Evolutionary conservation across 192 early-diverging fungal genomes (phyloP).

Genomic region (Backusella macrospora): DNA sequence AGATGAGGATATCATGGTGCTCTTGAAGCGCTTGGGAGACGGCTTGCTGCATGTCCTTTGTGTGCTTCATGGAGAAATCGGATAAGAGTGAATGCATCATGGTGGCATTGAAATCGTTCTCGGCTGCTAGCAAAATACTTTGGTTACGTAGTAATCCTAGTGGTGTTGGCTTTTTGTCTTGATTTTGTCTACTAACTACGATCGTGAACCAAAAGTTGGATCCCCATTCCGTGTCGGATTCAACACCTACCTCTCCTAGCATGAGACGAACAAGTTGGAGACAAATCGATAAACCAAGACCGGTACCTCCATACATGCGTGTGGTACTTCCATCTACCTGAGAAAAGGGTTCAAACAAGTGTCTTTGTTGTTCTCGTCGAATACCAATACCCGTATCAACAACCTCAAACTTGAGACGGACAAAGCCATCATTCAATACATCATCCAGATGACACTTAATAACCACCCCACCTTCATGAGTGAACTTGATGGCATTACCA

Average conservation of each 20-base stretch:
- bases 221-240: conserved; percentile 41
- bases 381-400: conserved; percentile 63
- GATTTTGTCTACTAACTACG: conserved; percentile 26
- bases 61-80: conserved; percentile 25
- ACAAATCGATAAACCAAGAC: conserved; percentile 68
- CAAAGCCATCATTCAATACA: conserved; percentile 32
- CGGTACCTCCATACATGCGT: conserved; percentile 68
- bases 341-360: conserved; percentile 66
- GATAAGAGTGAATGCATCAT: conserved; percentile 33
- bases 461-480: conserved; percentile 58
- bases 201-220: conserved; percentile 58
- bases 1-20: conserved; percentile 24
- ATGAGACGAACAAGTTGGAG: conserved; percentile 61
- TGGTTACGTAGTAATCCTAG: conserved; percentile 7
- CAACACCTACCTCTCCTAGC: conserved; percentile 55
- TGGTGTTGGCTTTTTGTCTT: background rate
- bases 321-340: conserved; percentile 69
- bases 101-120: conserved; percentile 22
- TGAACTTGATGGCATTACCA: conserved; percentile 73
- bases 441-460: conserved; percentile 52
- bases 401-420: conserved; percentile 47
- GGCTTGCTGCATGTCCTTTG: conserved; percentile 25
- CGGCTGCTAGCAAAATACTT: conserved; percentile 17
- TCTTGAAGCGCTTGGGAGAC: conserved; percentile 26
- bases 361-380: conserved; percentile 43